These are phyloP conservation scores for Helianthus tuberosus DNA, from an alignment of 129 eudicot species.

Conservation along the genomic window DNA sequence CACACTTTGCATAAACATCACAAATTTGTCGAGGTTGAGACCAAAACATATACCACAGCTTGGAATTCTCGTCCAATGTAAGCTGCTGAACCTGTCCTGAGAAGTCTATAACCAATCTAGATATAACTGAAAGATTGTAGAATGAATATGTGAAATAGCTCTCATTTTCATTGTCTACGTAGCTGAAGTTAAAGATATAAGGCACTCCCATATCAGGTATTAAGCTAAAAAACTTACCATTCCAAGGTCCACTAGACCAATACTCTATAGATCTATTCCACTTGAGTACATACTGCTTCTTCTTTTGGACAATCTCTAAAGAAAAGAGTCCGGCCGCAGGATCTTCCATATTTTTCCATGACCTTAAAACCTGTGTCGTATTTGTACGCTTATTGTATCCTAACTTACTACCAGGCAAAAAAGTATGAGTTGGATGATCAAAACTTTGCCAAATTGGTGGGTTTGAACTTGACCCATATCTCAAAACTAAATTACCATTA, in stretches of 20 bases:
- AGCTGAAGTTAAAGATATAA: slow-evolving; percentile 49
- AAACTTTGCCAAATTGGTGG: too few species aligned
- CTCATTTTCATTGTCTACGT: slow-evolving; percentile 48
- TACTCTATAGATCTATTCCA: slow-evolving; percentile 49
- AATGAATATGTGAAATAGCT: slow-evolving; percentile 52
- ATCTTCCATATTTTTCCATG: slow-evolving; percentile 57
- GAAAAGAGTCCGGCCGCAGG: slow-evolving; percentile 54
- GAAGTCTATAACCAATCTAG: slow-evolving; percentile 51
- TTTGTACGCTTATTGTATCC: too few species aligned
- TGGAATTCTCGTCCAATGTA: slow-evolving; percentile 29
- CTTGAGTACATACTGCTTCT: slow-evolving; percentile 17
- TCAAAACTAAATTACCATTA: too few species aligned
- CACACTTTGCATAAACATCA: slow-evolving; percentile 52
- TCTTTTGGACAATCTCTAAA: slow-evolving; percentile 34
- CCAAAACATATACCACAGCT: slow-evolving; percentile 57
- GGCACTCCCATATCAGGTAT: slow-evolving; percentile 59
- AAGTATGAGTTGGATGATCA: too few species aligned
- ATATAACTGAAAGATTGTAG: slow-evolving; percentile 30
- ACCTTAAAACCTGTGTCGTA: slow-evolving; percentile 30
- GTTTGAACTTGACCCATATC: too few species aligned
- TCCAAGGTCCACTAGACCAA: slow-evolving; percentile 57
- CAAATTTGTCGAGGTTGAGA: slow-evolving; percentile 59
- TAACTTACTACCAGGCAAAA: too few species aligned
- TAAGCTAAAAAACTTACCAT: slow-evolving; percentile 33
- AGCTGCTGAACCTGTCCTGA: slow-evolving; percentile 49